Base-by-base conservation (phyloP, 108 stramenopile genomes). In the Nannochloropsis salina region DNA sequence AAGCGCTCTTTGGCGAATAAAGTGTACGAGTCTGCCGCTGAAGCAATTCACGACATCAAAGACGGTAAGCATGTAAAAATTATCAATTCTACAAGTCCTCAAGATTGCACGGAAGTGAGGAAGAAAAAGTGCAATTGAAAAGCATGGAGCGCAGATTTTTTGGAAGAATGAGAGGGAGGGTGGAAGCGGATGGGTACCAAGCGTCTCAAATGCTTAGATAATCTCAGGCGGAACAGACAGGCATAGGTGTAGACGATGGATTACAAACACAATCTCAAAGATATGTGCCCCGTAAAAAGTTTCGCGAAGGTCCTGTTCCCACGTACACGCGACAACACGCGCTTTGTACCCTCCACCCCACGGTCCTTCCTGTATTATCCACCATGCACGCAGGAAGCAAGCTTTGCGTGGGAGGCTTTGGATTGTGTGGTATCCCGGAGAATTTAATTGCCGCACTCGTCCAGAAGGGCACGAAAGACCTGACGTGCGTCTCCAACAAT, bases 401-500 rank as follows among this genome's bases (percentile, higher is more conserved):
- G 61, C 61, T 74, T n/a, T 74, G 61, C 61, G 90, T 91, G 21
- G 90, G 90, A 44, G 90, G 90, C 9, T 91, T 91, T 51, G 90
- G 90, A 11, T 84, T 91, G 41, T 91, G 90, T 45, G 90, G 90
- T 31, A 91, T 91, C 61, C 90, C 90, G 9, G 90, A 91, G 89
- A 91, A 84, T 44, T 84, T 91, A 18, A 91, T 91, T 3, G 84
- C 41, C 18, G 90, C 89, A 4, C 81, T 91, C 6, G 84, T 84
- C 42, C 12, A 89, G 12, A 31, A 85, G 44, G 92, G 93, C 18
- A 86, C 92, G 18, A 83, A 88, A 18, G 90, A 93, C 80, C 90
- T 97, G 88, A 95, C 94, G 5, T 92, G 95, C 31, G 95, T 93
- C 20, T 92, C 93, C 61, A 89, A 95, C 87, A 96, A 95, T 11